A percentile compares a stretch with the other conserved stretches of the same genome.
These are phyloP conservation scores for Hypoxylon sp. DNA, from an alignment of 2,329 filamentous ascomycete genomes.

Conservation along the genomic window DNA sequence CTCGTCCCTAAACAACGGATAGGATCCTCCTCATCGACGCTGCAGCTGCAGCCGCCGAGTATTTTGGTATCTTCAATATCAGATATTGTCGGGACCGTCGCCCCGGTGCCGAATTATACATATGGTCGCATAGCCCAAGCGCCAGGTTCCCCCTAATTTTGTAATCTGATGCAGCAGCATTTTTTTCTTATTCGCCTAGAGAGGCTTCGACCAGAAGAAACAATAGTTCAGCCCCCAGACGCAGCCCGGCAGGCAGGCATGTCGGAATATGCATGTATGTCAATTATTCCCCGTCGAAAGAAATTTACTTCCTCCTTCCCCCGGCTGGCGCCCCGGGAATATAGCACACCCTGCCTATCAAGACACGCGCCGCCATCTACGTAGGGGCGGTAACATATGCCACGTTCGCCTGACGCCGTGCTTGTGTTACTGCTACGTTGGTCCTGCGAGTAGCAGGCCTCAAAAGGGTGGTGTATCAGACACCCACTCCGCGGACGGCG, in stretches of 20 bases:
- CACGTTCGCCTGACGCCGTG: constrained; percentile 5
- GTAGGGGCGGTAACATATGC: constrained; percentile 6
- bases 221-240: constrained; percentile 13
- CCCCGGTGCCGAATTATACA: constrained; percentile 31
- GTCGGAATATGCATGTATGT: constrained; percentile 14
- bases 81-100: constrained; percentile 34
- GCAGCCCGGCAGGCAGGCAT: background rate
- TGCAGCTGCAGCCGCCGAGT: constrained; percentile 11
- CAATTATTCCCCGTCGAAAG: constrained; percentile 18
- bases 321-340: background rate
- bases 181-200: background rate
- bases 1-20: background rate
- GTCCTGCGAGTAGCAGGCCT: background rate
- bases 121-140: constrained; percentile 17
- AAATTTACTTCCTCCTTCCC: background rate
- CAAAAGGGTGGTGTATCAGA: background rate
- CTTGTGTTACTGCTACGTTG: constrained; percentile 12
- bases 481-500: background rate
- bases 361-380: background rate
- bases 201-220: background rate
- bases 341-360: background rate
- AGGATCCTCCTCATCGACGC: constrained; percentile 24
- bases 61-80: background rate
- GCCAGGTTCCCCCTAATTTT: background rate
- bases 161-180: background rate